Evolutionary conservation across 2,329 filamentous ascomycete genomes (phyloP), one percentile per base, ranked within the genome.

Genomic region (Diplodia mutila): DNA sequence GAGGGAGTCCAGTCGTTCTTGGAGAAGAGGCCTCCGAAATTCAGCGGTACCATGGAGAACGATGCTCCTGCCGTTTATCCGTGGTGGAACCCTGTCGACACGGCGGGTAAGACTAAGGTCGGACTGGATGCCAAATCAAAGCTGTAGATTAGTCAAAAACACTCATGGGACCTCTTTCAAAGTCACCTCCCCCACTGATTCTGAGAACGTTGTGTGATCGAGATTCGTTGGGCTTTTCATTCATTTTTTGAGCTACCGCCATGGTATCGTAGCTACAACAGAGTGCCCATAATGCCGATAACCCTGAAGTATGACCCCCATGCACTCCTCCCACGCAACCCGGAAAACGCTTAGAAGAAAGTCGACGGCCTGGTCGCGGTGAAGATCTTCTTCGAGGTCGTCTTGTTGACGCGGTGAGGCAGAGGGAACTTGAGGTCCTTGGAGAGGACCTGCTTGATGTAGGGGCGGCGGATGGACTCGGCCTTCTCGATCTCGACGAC

Each of bases 371-470:
- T 91, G 85, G 89, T 92, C 80, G 93, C 89, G 82, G 91, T 89
- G 87, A 97, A 99, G 82, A 98, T 81, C 89, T 97, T 97, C 88
- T 91, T 91, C 87, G 86, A 89, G 82, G 83, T 84, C 84, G 87
- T 87, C 86, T 93, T 94, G 86, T 90, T 87, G 80, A 94, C 85
- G 80, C 96, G 95, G 89, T 99, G 95, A 82, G 95, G 95, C 76
- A 99, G 92, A 82, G 95, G 95, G 92, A 99, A 99, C 85, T 91
- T 92, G 84, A 99, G 92, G 84, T 89, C 83, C 91, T 98, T 98
- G 85, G 87, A 85, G 82, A 97, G 85, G 83, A 99, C 92, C 87
- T 99, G 95, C 89, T 94, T 96, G 88, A 99, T 97, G 90, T 99
- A 99, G 75, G 95, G 94, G 83, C 95, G 93, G 88, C 94, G 95